Evolutionary conservation across 805 yeast species (phyloP).

Genomic region (Diddensiella santjacobensis): DNA sequence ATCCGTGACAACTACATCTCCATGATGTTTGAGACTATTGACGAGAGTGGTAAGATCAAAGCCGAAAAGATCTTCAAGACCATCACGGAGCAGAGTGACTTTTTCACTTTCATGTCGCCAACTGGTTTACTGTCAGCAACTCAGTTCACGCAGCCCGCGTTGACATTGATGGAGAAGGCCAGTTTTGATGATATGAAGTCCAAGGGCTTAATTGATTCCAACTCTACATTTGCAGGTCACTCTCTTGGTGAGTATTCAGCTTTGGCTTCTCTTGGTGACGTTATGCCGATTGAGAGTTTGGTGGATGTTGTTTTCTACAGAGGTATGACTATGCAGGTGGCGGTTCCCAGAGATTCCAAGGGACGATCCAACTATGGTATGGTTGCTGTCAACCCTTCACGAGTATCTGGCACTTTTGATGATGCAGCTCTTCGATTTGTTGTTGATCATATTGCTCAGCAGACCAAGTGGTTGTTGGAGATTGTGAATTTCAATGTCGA

Average conservation of each 20-base stretch:
- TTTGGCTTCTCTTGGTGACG: constrained; percentile 92
- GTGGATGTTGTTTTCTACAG: constrained; percentile 98
- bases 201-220: constrained; percentile 91
- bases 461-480: constrained; percentile 92
- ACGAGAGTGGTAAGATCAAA: constrained; percentile 73
- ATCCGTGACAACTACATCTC: constrained; percentile 92
- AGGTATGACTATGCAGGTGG: constrained; percentile 99
- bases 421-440: constrained; percentile 94
- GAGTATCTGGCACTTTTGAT: constrained; percentile 81
- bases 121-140: constrained; percentile 96
- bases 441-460: constrained; percentile 77
- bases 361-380: constrained; percentile 99
- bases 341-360: constrained; percentile 91
- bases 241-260: constrained; percentile 99
- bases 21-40: constrained; percentile 97
- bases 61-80: constrained; percentile 95
- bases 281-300: constrained; percentile 95
- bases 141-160: constrained; percentile 98
- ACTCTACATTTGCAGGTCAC: constrained; percentile 97
- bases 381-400: constrained; percentile 97
- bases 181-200: constrained; percentile 96
- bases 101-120: constrained; percentile 86
- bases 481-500: constrained; percentile 98
- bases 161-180: constrained; percentile 98
- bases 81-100: constrained; percentile 74